Base-by-base conservation (phyloP, 2,329 filamentous ascomycete species). In the Colletotrichum gigasporum region DNA sequence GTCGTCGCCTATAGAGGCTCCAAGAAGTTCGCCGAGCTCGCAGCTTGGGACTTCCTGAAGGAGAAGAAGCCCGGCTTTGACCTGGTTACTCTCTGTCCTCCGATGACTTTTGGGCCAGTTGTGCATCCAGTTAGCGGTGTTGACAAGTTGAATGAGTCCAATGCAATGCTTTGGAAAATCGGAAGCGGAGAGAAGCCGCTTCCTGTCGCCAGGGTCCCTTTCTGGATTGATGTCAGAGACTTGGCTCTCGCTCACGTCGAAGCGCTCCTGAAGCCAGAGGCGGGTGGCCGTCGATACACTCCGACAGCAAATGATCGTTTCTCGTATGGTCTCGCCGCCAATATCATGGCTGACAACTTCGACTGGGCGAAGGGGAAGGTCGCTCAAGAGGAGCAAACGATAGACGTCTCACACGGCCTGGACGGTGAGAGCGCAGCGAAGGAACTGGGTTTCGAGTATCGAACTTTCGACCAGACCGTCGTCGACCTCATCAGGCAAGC, bases 181-280 rank as follows among this genome's bases (percentile, higher is more conserved):
- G 77, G 77, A 1, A 71, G 61, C 0, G 79, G 78, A 4, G 68
- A 67, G n/a, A 69, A 71, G 44, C 76, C 69, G 18, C 68, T 83
- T 1, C 81, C 82, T 0, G 67, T 73, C 2, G 72, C 77, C 1
- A 69, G 75, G 1, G 78, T 82, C 1, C 75, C 76, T 1, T 78
- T 79, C 45, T 84, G 78, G 78, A 76, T 83, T 18, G 82, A 84
- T 63, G 82, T 81, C 1, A 70, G 82, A 5, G 81, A 84, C 66
- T 69, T 84, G 2, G 81, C 82, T 0, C 63, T 69, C 11, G 80
- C 79, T 0, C 82, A 84, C 66, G 76, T 81, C 1, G 75, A 78
- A 42, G 80, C 82, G 1, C 68, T 82, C 2, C 32, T 82, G 11
- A 70, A 68, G 3, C 71, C 71, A 0, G 75, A 76, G 3, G 78